Evolutionary conservation across 495 filamentous ascomycete species (phyloP), one percentile per base, ranked within the genome.

Genomic region (Echria macrotheca): DNA sequence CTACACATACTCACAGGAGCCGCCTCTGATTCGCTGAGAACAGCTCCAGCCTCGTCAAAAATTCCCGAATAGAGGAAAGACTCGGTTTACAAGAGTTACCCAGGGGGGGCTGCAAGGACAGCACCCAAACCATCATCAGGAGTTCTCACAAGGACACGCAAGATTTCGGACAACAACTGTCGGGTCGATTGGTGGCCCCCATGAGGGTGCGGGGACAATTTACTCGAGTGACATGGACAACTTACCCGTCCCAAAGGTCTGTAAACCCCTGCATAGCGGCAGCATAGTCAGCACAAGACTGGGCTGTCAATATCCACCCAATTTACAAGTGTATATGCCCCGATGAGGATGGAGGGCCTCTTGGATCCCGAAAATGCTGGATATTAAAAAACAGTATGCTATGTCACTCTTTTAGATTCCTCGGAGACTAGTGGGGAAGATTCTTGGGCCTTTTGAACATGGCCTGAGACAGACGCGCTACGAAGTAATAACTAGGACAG

Each of bases 21-120:
- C 38, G 39, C 31, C 33, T 7, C 31, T 56, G 54, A 50, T 55
- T 62, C 56, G 53, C 35, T 47, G 49, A 35, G 25, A 32, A 15
- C 38, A n/a, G n/a, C n/a, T 15, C 32, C 37, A 35, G 25, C 46
- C 61, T 67, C 61, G 64, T 67, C 57, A 67, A 67, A 65, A 57
- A 63, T 59, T 55, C 52, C 64, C 59, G 55, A 56, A 67, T 60
- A 42, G 43, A 65, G 61, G 11, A 57, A 63, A 47, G 50, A 21
- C 51, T 52, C 18, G 12, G 48, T 53, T 54, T 48, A n/a, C n/a
- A n/a, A n/a, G n/a, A n/a, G n/a, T n/a, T n/a, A n/a, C n/a, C n/a
- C n/a, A n/a, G n/a, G n/a, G n/a, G n/a, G n/a, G n/a, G n/a, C n/a
- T n/a, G n/a, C n/a, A n/a, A n/a, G 18, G 26, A 36, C 33, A 17